Percentiles rank a stretch among this genome's conserved stretches.
phyloP scores from a whole-genome alignment of 345 rosid genomes.

The Moricandia arvensis region DNA sequence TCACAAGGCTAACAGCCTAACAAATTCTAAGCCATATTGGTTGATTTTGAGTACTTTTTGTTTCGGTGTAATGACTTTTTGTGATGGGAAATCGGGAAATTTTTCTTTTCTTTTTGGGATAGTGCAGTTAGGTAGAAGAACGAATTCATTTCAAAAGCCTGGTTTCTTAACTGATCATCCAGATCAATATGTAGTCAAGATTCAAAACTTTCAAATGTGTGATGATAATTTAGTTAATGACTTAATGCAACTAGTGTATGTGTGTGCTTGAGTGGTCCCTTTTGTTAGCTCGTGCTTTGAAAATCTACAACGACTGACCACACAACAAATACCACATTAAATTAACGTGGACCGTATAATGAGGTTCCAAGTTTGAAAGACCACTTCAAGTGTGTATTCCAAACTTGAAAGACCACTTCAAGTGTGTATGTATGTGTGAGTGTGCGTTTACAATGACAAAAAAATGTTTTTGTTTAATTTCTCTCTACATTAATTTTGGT shows the following conservation, averaged over 20 bases:
- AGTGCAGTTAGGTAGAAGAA: not conserved
- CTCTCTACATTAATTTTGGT: not conserved
- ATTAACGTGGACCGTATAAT: conserved; percentile 25
- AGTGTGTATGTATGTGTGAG: conserved; percentile 14
- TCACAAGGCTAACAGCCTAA: not conserved
- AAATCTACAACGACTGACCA: conserved; percentile 16
- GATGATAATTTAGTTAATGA: not conserved
- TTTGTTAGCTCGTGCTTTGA: conserved; percentile 34
- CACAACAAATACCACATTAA: not conserved
- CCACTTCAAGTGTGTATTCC: conserved; percentile 18
- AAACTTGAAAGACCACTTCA: not conserved
- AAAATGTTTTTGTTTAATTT: not conserved
- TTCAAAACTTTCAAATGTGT: conserved; percentile 2
- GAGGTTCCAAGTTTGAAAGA: conserved; percentile 10
- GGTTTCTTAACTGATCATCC: conserved; percentile 7
- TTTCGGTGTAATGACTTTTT: not conserved
- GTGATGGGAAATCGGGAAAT: not conserved
- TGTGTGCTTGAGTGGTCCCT: conserved; percentile 25
- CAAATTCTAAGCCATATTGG: conserved; percentile 6
- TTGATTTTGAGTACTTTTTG: not conserved
- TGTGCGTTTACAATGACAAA: not conserved
- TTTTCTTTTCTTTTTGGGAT: not conserved
- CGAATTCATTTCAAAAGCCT: not conserved
- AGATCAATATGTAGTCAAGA: not conserved
- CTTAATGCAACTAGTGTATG: not conserved